Conservation (phyloP, 2,329 filamentous ascomycete genomes). For the Ceratocystis papillata region DNA sequence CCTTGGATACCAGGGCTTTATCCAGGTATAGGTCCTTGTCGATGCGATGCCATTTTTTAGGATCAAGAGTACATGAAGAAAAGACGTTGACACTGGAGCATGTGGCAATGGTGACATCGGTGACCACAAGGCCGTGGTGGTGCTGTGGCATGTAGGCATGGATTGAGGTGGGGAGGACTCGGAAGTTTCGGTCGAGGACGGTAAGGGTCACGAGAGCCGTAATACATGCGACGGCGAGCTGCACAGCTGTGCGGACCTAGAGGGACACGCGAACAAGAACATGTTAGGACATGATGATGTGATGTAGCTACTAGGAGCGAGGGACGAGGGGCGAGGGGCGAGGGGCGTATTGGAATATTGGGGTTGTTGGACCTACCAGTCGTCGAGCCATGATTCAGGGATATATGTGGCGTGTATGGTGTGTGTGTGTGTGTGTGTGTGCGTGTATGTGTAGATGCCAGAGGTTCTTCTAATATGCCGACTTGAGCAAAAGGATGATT, state of each 20-base stretch:
- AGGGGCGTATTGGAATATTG: not conserved
- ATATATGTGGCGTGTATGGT: not conserved
- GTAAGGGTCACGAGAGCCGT: slow-evolving; percentile 62
- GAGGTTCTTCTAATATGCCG: not conserved
- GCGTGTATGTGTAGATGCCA: not conserved
- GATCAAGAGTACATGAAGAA: slow-evolving; percentile 63
- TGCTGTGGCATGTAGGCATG: slow-evolving; percentile 81
- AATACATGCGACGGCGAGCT: slow-evolving; percentile 56
- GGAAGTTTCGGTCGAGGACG: slow-evolving; percentile 79
- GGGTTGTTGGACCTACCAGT: slow-evolving; percentile 13
- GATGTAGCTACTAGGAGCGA: not conserved
- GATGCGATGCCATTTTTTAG: slow-evolving; percentile 64
- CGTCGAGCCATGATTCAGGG: slow-evolving; percentile 19
- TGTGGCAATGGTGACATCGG: slow-evolving; percentile 66
- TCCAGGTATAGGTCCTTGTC: slow-evolving; percentile 83
- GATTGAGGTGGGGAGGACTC: slow-evolving; percentile 72
- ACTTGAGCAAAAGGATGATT: not conserved
- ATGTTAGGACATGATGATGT: not conserved
- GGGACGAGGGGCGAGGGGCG: not conserved
- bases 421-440: no score
- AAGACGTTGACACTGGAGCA: slow-evolving; percentile 68
- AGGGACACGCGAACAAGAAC: not conserved
- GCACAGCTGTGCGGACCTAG: slow-evolving; percentile 58
- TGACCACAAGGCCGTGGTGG: slow-evolving; percentile 73
- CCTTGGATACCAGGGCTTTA: slow-evolving; percentile 60